These are phyloP conservation scores for Cucumis sativus DNA, from an alignment of 306 rosid genomes.

Conservation along the genomic window DNA sequence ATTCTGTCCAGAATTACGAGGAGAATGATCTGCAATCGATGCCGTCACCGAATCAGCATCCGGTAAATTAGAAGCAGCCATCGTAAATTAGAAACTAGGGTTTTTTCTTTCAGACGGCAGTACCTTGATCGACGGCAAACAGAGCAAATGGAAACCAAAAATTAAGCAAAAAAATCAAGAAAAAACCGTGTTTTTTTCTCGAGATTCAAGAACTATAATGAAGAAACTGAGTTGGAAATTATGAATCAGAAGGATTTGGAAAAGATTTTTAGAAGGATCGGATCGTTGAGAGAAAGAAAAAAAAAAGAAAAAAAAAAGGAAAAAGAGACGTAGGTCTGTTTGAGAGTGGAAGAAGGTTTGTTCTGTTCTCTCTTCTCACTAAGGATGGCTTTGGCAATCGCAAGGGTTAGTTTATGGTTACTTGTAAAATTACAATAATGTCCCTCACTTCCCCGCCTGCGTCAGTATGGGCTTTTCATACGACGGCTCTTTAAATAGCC, in stretches of 20 bases:
- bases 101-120: conserved; percentile 17
- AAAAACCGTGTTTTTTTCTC: too few relatives aligned
- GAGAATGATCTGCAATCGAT: conserved; percentile 18
- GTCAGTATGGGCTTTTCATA: not conserved
- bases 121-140: conserved; percentile 33
- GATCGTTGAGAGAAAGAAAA: conserved; percentile 24
- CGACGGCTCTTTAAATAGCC: not conserved
- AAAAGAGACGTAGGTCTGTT: conserved; percentile 18
- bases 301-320: not conserved
- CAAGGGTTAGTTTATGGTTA: conserved; percentile 8
- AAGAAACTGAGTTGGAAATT: conserved; percentile 3
- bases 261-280: conserved; percentile 37
- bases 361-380: not conserved
- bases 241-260: conserved; percentile 24
- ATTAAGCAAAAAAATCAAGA: conserved; percentile 2
- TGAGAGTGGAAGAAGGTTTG: conserved; percentile 9
- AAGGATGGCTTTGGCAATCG: not conserved
- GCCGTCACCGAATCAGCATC: conserved; percentile 9
- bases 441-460: not conserved
- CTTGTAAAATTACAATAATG: not conserved
- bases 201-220: not conserved
- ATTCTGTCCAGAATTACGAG: conserved; percentile 23
- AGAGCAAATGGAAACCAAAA: conserved; percentile 7
- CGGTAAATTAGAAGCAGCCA: conserved; percentile 25
- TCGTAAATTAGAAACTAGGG: conserved; percentile 21